phyloP scores from a whole-genome alignment of 371 early-diverging fungal species.

The Lichtheimia ornata region DNA sequence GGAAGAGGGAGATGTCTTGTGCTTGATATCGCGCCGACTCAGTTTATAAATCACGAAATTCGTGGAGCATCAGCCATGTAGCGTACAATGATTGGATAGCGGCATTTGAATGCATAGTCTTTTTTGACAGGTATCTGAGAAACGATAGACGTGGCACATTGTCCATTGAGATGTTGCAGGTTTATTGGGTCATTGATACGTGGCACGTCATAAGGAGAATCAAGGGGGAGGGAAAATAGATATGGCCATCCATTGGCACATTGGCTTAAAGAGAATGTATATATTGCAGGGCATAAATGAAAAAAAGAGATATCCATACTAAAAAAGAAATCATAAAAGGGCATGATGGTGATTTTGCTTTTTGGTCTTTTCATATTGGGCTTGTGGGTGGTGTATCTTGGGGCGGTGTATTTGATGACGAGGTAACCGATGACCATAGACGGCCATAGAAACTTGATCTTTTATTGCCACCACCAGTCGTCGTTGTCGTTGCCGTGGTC shows the following conservation, averaged over 20 bases:
- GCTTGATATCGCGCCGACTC: slow-evolving; percentile 3
- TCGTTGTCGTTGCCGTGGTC: neutral
- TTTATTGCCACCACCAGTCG: slow-evolving; percentile 4
- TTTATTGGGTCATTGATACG: neutral
- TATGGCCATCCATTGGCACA: neutral
- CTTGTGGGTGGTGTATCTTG: slow-evolving; percentile 29
- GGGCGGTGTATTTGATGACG: neutral
- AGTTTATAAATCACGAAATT: slow-evolving; percentile 20
- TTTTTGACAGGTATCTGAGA: neutral
- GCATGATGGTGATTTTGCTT: neutral
- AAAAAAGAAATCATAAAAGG: neutral
- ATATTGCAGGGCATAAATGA: neutral
- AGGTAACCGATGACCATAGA: slow-evolving; percentile 19
- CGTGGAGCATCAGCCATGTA: slow-evolving; percentile 33
- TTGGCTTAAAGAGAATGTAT: neutral
- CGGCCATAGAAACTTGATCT: slow-evolving; percentile 27
- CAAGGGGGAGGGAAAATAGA: neutral
- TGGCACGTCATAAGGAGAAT: neutral
- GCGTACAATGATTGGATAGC: slow-evolving; percentile 38
- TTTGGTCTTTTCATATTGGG: slow-evolving; percentile 8
- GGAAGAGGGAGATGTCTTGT: slow-evolving; percentile 15
- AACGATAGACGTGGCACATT: neutral
- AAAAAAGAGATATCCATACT: neutral
- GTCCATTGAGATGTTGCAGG: neutral
- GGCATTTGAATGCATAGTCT: neutral